phyloP scores from a whole-genome alignment of 371 early-diverging fungal genomes.

The Parasitella parasitica region DNA sequence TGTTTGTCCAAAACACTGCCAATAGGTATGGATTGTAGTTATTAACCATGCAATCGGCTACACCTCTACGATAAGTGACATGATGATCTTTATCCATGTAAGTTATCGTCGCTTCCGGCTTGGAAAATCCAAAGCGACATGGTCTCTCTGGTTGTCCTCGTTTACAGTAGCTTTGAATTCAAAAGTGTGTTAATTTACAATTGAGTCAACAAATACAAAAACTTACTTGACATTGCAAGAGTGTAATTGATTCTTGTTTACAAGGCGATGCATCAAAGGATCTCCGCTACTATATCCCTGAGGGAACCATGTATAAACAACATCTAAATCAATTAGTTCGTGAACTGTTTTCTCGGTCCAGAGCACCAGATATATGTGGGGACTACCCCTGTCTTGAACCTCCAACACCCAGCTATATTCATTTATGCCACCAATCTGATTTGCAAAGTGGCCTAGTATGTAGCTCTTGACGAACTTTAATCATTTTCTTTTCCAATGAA shows the following conservation, averaged over 20 bases:
- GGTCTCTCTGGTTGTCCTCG: neutral
- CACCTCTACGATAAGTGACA: neutral
- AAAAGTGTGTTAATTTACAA: neutral
- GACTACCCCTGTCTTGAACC: neutral
- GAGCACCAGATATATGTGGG: slow-evolving; percentile 1
- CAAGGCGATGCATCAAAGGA: neutral
- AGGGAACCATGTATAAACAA: neutral
- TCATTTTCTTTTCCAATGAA: slow-evolving; percentile 3
- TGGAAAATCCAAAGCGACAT: neutral
- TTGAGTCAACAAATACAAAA: neutral
- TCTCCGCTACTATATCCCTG: neutral
- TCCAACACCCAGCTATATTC: slow-evolving; percentile 4
- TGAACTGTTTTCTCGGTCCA: neutral
- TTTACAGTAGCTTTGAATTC: neutral
- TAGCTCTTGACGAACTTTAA: neutral
- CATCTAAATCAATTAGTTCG: neutral
- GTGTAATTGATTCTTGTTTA: neutral
- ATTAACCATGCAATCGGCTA: neutral
- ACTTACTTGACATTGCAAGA: slow-evolving; percentile 1
- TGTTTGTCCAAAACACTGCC: neutral
- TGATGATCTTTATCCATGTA: neutral
- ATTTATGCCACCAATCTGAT: slow-evolving; percentile 4
- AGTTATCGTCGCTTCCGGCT: neutral
- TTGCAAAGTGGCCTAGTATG: neutral
- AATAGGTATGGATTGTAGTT: slow-evolving; percentile 1